Conservation (phyloP, 257 asterid genomes). For the Leonotis leonurus region DNA sequence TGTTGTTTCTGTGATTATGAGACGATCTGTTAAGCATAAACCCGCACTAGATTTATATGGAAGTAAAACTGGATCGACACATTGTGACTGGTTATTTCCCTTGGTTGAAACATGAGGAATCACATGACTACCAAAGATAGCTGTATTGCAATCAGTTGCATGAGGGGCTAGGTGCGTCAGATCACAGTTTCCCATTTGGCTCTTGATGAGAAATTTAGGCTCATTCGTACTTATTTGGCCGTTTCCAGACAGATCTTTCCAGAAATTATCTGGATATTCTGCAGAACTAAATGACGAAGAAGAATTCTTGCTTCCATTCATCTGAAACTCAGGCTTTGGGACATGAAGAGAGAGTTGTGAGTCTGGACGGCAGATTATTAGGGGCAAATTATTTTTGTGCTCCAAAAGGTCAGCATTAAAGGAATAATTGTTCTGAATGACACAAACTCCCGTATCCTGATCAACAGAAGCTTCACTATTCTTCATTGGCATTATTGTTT, state of each 20-base stretch:
- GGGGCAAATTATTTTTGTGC: slow-evolving; percentile 28
- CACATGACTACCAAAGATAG: slow-evolving; percentile 13
- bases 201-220: slow-evolving; percentile 28
- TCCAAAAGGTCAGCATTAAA: slow-evolving; percentile 17
- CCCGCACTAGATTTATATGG: slow-evolving; percentile 18
- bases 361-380: slow-evolving; percentile 26
- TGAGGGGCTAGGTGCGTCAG: slow-evolving; percentile 6
- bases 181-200: slow-evolving; percentile 25
- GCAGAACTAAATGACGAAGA: slow-evolving; percentile 17
- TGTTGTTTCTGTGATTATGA: neutral
- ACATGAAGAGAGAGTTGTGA: slow-evolving; percentile 20
- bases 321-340: slow-evolving; percentile 20
- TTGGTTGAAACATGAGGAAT: slow-evolving; percentile 3
- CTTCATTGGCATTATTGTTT: slow-evolving; percentile 12
- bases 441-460: slow-evolving; percentile 13
- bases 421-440: slow-evolving; percentile 8
- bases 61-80: slow-evolving; percentile 15
- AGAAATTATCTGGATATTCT: slow-evolving; percentile 20
- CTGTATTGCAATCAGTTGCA: slow-evolving; percentile 2
- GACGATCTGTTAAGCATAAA: neutral
- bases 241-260: slow-evolving; percentile 19
- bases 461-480: slow-evolving; percentile 16
- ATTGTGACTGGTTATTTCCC: slow-evolving; percentile 22
- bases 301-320: slow-evolving; percentile 18
- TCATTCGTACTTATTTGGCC: slow-evolving; percentile 20